Conservation (phyloP, 306 rosid genomes). For the Medicago truncatula region DNA sequence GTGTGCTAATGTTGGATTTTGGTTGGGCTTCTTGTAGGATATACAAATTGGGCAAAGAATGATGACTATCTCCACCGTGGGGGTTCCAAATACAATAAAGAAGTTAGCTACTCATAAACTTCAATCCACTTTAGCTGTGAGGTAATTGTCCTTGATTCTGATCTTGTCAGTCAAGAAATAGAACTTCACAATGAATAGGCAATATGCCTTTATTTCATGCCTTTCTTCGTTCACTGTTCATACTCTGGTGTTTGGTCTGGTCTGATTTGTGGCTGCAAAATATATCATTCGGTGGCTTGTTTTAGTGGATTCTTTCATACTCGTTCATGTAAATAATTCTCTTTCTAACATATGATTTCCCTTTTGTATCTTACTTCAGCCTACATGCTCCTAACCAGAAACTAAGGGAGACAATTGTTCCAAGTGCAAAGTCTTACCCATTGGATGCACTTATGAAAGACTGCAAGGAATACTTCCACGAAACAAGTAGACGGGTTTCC, state of each 20-base stretch:
- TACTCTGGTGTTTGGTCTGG: not conserved
- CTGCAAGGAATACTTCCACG: slow-evolving; percentile 72
- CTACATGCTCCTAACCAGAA: slow-evolving; percentile 97
- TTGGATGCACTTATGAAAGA: slow-evolving; percentile 84
- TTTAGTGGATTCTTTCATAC: slow-evolving; percentile 31
- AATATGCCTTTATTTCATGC: not conserved
- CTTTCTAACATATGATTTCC: slow-evolving; percentile 30
- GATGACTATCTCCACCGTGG: slow-evolving; percentile 97
- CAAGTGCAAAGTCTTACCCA: slow-evolving; percentile 96
- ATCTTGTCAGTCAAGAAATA: not conserved
- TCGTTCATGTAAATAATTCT: not conserved
- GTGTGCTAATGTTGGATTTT: slow-evolving; percentile 24
- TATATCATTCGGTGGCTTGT: not conserved
- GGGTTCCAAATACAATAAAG: slow-evolving; percentile 93
- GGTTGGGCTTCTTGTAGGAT: slow-evolving; percentile 58
- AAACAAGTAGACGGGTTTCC: slow-evolving; percentile 86
- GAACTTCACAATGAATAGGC: not conserved
- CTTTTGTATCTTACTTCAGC: slow-evolving; percentile 56
- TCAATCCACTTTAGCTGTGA: slow-evolving; percentile 97
- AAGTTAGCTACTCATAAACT: slow-evolving; percentile 93
- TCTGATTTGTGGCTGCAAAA: slow-evolving; percentile 5
- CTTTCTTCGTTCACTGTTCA: not conserved
- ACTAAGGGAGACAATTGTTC: slow-evolving; percentile 91
- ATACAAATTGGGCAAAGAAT: slow-evolving; percentile 96
- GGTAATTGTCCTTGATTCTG: slow-evolving; percentile 54